Evolutionary conservation across 192 early-diverging fungal species (phyloP).

Genomic region (Linnemannia zychae): DNA sequence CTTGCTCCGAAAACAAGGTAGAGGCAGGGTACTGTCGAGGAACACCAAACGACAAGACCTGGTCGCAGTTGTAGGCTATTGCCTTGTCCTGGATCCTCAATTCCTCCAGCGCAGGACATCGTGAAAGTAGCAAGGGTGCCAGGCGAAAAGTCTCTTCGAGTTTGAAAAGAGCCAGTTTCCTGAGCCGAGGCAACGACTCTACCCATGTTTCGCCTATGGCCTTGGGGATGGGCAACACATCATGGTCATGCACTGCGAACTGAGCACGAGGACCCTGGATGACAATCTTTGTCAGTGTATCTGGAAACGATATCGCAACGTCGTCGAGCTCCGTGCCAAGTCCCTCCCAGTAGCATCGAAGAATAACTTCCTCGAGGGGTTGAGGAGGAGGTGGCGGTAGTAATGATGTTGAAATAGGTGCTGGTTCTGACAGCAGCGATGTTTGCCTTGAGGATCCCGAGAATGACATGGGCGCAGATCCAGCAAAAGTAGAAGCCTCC

Average conservation of each 20-base stretch:
- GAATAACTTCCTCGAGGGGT: not conserved
- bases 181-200: not conserved
- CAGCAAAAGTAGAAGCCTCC: not conserved
- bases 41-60: not conserved
- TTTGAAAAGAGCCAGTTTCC: not conserved
- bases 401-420: not conserved
- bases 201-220: not conserved
- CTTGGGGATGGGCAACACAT: not conserved
- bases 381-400: not conserved
- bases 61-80: not conserved
- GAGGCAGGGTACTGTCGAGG: not conserved
- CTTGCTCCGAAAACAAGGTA: not conserved
- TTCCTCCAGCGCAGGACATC: slow-evolving; percentile 7
- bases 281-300: not conserved
- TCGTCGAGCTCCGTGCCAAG: slow-evolving; percentile 10
- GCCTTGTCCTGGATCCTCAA: slow-evolving; percentile 13
- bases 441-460: not conserved
- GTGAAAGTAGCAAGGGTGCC: not conserved
- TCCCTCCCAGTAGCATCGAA: not conserved
- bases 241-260: not conserved
- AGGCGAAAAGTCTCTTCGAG: not conserved
- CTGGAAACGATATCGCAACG: slow-evolving; percentile 3
- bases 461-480: not conserved
- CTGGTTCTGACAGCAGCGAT: not conserved
- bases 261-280: not conserved